A percentile compares a stretch with the other conserved stretches of the same genome.
Conservation (phyloP, 495 filamentous ascomycete species). For the Xylaria acuta region DNA sequence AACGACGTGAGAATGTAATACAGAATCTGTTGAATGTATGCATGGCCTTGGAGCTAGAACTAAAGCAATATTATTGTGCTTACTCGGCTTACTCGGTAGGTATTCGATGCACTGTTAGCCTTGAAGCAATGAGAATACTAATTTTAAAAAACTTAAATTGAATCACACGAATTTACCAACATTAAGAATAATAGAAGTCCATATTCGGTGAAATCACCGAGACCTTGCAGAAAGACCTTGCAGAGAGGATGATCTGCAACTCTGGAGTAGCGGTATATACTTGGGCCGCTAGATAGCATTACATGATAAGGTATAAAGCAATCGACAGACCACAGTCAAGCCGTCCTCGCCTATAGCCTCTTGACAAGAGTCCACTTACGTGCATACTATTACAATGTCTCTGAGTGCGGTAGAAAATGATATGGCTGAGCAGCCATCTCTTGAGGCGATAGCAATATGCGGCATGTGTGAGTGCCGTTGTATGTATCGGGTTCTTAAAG, state of each 20-base stretch:
- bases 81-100: background rate
- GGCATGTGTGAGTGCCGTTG: conserved; percentile 49
- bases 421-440: conserved; percentile 18
- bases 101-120: background rate
- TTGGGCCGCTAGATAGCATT: background rate
- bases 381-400: conserved; percentile 19
- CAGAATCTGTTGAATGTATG: background rate
- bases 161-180: background rate
- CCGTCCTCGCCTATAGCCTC: background rate
- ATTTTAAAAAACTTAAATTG: no score
- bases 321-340: background rate
- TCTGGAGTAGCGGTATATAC: background rate
- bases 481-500: background rate
- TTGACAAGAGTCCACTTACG: background rate
- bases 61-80: background rate
- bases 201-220: background rate
- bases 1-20: background rate
- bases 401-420: conserved; percentile 14
- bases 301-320: background rate
- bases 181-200: background rate
- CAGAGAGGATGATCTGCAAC: background rate
- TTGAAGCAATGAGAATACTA: no score
- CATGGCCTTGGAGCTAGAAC: background rate
- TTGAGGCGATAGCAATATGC: conserved; percentile 51
- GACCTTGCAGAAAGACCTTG: background rate